Evolutionary conservation across 164 flowering plant genomes (phyloP).

Genomic region (Chloranthus sessilifolius): DNA sequence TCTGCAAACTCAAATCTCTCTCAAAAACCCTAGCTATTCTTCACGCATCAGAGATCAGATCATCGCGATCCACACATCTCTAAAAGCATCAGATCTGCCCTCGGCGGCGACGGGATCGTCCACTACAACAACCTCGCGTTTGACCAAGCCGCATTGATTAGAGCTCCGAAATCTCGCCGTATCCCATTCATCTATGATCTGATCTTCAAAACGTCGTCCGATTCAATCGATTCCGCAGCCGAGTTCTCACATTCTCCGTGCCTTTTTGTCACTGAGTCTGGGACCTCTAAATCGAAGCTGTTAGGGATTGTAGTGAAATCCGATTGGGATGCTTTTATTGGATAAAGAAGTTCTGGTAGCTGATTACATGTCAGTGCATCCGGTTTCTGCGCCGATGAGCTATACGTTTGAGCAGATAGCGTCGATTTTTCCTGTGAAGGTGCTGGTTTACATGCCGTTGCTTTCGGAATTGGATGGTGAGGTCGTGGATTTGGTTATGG

Average conservation of each 20-base stretch:
- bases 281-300: constrained; percentile 39
- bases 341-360: constrained; percentile 32
- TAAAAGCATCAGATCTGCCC: too few species aligned
- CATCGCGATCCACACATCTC: too few species aligned
- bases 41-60: too few species aligned
- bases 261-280: constrained; percentile 50
- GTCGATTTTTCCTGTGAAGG: constrained; percentile 28
- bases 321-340: constrained; percentile 36
- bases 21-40: too few species aligned
- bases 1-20: too few species aligned
- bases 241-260: constrained; percentile 38
- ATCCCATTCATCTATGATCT: constrained; percentile 54
- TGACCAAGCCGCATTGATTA: constrained; percentile 49
- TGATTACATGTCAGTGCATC: constrained; percentile 35
- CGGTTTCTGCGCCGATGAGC: constrained; percentile 28
- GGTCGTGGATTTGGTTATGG: constrained; percentile 55
- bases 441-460: constrained; percentile 41
- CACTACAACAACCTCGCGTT: constrained; percentile 58
- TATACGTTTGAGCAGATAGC: constrained; percentile 53
- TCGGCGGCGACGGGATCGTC: constrained; percentile 80
- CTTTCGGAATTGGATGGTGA: constrained; percentile 37
- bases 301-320: constrained; percentile 45
- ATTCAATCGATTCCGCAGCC: constrained; percentile 28
- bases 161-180: constrained; percentile 57
- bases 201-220: constrained; percentile 36